A percentile compares a stretch with the other conserved stretches of the same genome.
Conservation (phyloP, 2,329 filamentous ascomycete genomes). For the Xylariomycetidae sp. region DNA sequence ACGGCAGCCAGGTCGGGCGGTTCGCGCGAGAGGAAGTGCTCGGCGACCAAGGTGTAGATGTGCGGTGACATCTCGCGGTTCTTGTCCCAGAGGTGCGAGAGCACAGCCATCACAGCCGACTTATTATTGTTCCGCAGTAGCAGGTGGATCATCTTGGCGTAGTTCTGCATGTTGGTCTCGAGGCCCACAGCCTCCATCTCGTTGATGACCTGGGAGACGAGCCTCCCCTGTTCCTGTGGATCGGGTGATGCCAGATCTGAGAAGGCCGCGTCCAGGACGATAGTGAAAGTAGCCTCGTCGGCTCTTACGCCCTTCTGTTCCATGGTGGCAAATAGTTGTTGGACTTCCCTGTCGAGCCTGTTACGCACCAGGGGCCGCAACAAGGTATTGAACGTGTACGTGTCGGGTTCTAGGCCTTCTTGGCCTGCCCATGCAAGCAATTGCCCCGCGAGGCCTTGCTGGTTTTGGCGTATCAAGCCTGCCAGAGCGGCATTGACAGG, state of each 20-base stretch:
- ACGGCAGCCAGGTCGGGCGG: slow-evolving; percentile 58
- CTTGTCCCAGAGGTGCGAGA: slow-evolving; percentile 55
- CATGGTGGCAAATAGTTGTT: slow-evolving; percentile 57
- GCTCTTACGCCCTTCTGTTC: slow-evolving; percentile 46
- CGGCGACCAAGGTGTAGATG: slow-evolving; percentile 70
- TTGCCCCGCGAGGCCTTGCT: slow-evolving; percentile 43
- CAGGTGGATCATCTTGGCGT: slow-evolving; percentile 65
- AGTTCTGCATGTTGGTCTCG: slow-evolving; percentile 57
- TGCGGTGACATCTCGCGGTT: slow-evolving; percentile 54
- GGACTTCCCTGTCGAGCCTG: slow-evolving; percentile 42
- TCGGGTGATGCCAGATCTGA: slow-evolving; percentile 32
- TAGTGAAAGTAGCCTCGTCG: slow-evolving; percentile 67
- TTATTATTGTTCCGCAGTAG: slow-evolving; percentile 46
- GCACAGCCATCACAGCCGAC: slow-evolving; percentile 53
- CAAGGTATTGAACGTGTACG: slow-evolving; percentile 65
- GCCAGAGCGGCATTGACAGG: slow-evolving; percentile 67
- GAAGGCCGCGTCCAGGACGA: slow-evolving; percentile 61
- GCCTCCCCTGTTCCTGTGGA: slow-evolving; percentile 43
- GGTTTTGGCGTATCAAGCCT: slow-evolving; percentile 50
- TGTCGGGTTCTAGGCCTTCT: slow-evolving; percentile 51
- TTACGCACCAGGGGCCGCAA: slow-evolving; percentile 54
- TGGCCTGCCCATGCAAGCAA: slow-evolving; percentile 56
- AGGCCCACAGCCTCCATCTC: slow-evolving; percentile 56
- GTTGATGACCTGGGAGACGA: slow-evolving; percentile 50
- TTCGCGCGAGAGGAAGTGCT: slow-evolving; percentile 57